A percentile compares a stretch with the other conserved stretches of the same genome.
phyloP scores from a whole-genome alignment of 352 stramenopile genomes.

The Phytopythium cucurbitacearum region DNA sequence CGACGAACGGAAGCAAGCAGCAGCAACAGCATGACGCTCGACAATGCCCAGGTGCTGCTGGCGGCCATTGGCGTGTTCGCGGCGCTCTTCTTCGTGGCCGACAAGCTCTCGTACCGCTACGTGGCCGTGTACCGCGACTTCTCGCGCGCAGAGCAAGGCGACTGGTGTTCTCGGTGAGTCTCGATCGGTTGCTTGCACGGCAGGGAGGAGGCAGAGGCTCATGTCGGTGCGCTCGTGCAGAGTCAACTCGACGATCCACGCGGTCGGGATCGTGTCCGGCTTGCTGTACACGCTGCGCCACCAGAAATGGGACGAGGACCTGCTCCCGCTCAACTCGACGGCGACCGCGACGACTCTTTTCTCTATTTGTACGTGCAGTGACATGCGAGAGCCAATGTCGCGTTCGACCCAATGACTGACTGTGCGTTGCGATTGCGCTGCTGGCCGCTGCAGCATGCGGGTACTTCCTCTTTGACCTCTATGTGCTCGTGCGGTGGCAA shows the following conservation, averaged over 20 bases:
- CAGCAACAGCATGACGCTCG: background rate
- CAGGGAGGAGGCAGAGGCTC: conserved; percentile 1
- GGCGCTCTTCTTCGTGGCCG: conserved; percentile 42
- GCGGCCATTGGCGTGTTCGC: conserved; percentile 55
- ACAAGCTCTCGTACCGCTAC: conserved; percentile 48
- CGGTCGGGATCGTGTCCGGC: conserved; percentile 52
- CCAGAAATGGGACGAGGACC: conserved; percentile 61
- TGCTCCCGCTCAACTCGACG: conserved; percentile 52
- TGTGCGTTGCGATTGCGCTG: background rate
- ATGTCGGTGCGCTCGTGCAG: conserved; percentile 19
- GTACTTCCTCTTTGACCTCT: conserved; percentile 83
- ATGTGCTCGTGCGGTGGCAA: conserved; percentile 65
- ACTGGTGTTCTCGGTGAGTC: conserved; percentile 77
- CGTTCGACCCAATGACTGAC: background rate
- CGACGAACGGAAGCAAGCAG: too few relatives aligned
- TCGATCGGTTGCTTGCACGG: background rate
- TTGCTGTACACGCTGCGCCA: conserved; percentile 57
- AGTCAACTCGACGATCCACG: conserved; percentile 79
- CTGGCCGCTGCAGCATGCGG: conserved; percentile 44
- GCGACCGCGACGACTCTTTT: conserved; percentile 57
- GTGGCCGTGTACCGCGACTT: conserved; percentile 70
- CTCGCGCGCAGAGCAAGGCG: conserved; percentile 55
- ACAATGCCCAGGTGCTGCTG: conserved; percentile 42
- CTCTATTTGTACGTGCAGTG: conserved; percentile 59
- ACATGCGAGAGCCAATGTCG: background rate